Evolutionary conservation across 345 rosid species (phyloP).

Genomic region (Corymbia maculata): DNA sequence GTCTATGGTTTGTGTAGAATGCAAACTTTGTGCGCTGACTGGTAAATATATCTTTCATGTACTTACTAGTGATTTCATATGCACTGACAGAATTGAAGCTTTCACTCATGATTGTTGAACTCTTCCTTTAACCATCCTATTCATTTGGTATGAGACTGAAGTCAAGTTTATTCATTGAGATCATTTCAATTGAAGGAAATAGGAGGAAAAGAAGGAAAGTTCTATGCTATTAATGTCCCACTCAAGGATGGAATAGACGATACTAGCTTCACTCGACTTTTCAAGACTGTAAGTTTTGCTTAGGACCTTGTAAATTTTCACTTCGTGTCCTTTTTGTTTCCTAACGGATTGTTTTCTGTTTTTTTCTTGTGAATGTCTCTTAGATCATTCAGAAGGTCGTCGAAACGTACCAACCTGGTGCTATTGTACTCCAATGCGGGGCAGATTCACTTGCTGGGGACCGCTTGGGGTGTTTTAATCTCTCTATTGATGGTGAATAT

Average conservation of each 20-base stretch:
- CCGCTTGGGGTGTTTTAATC: constrained; percentile 95
- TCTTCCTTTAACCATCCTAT: not conserved
- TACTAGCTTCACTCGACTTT: constrained; percentile 83
- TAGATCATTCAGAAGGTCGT: constrained; percentile 87
- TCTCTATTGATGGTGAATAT: constrained; percentile 92
- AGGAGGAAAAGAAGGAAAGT: constrained; percentile 97
- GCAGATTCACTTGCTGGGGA: constrained; percentile 99
- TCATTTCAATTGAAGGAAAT: constrained; percentile 55
- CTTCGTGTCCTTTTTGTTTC: not conserved
- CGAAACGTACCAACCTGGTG: constrained; percentile 86
- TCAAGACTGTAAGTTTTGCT: constrained; percentile 63
- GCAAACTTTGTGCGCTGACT: not conserved
- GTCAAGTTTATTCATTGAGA: constrained; percentile 3
- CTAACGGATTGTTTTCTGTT: not conserved
- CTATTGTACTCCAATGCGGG: constrained; percentile 95
- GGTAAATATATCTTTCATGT: not conserved
- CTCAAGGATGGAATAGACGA: constrained; percentile 98
- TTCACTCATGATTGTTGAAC: not conserved
- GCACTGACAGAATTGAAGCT: not conserved
- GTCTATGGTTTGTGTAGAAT: not conserved
- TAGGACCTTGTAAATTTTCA: not conserved
- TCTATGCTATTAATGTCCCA: constrained; percentile 94
- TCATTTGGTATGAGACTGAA: not conserved
- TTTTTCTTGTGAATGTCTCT: constrained; percentile 3
- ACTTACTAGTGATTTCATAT: not conserved